Evolutionary conservation across 78 protist species (phyloP).

Genomic region (Dictyostelium firmibasis): DNA sequence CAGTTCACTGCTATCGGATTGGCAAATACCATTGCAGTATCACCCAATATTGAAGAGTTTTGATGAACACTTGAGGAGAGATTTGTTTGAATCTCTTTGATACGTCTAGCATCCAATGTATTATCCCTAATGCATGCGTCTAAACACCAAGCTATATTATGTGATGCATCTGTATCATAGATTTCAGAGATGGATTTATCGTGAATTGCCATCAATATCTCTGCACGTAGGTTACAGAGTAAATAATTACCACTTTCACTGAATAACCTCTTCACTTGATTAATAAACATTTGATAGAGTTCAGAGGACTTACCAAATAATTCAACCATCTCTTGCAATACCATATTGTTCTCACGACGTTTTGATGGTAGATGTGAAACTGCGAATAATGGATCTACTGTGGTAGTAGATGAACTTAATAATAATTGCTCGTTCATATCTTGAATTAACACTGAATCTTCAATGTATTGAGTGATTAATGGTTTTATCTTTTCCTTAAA

Average conservation of each 20-base stretch:
- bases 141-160: constrained; percentile 67
- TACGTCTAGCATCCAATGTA: neutral
- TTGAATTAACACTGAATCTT: constrained; percentile 33
- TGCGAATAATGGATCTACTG: neutral
- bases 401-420: neutral
- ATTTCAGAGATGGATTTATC: constrained; percentile 17
- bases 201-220: constrained; percentile 54
- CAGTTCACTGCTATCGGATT: constrained; percentile 51
- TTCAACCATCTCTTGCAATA: constrained; percentile 15
- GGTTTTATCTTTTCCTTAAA: constrained; percentile 41
- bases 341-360: constrained; percentile 41
- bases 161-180: constrained; percentile 7
- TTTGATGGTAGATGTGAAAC: constrained; percentile 47
- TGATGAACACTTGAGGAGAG: neutral
- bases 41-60: neutral
- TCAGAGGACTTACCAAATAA: constrained; percentile 22
- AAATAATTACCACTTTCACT: neutral
- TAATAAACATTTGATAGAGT: constrained; percentile 3
- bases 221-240: constrained; percentile 51
- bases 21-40: constrained; percentile 65
- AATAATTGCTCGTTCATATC: constrained; percentile 46
- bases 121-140: constrained; percentile 69
- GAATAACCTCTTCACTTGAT: neutral
- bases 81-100: constrained; percentile 39
- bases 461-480: constrained; percentile 23